Percentiles rank a stretch among this genome's conserved stretches.
Conservation (phyloP, 495 filamentous ascomycete species). For the Penicillium crystallinum region DNA sequence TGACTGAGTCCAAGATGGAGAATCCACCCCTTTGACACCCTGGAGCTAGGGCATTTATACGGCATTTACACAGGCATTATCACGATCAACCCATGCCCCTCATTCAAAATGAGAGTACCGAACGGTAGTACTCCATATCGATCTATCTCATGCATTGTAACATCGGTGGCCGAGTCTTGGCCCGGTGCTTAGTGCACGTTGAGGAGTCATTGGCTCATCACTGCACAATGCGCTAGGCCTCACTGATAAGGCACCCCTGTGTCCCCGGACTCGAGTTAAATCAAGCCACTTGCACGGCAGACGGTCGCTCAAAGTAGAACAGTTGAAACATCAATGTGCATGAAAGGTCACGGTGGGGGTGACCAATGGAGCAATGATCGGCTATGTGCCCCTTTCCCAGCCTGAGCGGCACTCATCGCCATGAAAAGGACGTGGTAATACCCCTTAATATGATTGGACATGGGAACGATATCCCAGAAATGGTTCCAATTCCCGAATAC, state of each 20-base stretch:
- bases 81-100: neutral
- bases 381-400: neutral
- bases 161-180: conserved; percentile 12
- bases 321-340: neutral
- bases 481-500: too few species aligned
- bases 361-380: neutral
- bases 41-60: neutral
- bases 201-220: neutral
- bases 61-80: neutral
- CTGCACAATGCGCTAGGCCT: neutral
- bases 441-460: too few species aligned
- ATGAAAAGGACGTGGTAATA: too few species aligned
- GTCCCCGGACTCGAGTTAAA: too few species aligned
- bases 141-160: conserved; percentile 8
- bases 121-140: neutral
- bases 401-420: too few species aligned
- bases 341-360: neutral
- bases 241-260: neutral
- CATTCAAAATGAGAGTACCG: neutral
- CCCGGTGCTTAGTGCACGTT: conserved; percentile 18
- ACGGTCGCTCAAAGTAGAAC: neutral
- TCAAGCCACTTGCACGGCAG: neutral
- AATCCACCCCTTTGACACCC: neutral
- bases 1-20: neutral
- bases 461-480: too few species aligned